Conservation (phyloP, 2,329 filamentous ascomycete genomes). For the Xylaria sp. region DNA sequence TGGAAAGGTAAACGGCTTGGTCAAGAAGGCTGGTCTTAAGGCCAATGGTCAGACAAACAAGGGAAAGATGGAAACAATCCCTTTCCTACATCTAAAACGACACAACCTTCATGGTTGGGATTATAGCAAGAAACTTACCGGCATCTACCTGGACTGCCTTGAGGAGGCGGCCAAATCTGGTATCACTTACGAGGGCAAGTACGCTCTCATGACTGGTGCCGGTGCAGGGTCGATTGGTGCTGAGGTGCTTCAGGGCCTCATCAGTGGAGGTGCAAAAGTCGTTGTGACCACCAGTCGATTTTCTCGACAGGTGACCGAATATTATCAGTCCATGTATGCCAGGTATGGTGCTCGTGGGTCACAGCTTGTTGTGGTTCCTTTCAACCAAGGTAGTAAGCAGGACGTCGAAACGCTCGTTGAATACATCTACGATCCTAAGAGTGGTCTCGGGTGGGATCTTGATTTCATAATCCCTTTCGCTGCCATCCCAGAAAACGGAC, state of each 20-base stretch:
- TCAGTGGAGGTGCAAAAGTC: constrained; percentile 96
- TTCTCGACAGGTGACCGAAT: constrained; percentile 96
- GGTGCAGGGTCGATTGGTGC: constrained; percentile 97
- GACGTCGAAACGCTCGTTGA: constrained; percentile 92
- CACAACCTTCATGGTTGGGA: constrained; percentile 96
- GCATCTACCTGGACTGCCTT: constrained; percentile 87
- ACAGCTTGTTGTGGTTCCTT: constrained; percentile 96
- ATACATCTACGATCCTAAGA: constrained; percentile 97
- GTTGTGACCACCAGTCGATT: constrained; percentile 96
- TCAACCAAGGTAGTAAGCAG: constrained; percentile 99
- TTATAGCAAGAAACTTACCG: constrained; percentile 98
- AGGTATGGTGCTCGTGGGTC: constrained; percentile 92
- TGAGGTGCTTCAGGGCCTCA: constrained; percentile 92
- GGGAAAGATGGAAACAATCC: constrained; percentile 96
- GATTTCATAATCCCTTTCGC: constrained; percentile 97
- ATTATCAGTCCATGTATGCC: constrained; percentile 98
- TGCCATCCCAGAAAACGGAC: constrained; percentile 95
- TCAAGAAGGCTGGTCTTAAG: constrained; percentile 58
- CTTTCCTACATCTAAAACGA: constrained; percentile 95
- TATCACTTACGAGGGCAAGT: constrained; percentile 92
- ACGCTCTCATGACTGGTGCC: constrained; percentile 97
- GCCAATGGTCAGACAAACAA: constrained; percentile 65
- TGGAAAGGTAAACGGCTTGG: constrained; percentile 60
- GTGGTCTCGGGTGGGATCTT: constrained; percentile 95
- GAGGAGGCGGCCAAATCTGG: constrained; percentile 87